Percentiles rank a stretch among this genome's conserved stretches.
Conservation (phyloP, 2,329 filamentous ascomycete genomes). For the Allantophomopsis cytisporea region DNA sequence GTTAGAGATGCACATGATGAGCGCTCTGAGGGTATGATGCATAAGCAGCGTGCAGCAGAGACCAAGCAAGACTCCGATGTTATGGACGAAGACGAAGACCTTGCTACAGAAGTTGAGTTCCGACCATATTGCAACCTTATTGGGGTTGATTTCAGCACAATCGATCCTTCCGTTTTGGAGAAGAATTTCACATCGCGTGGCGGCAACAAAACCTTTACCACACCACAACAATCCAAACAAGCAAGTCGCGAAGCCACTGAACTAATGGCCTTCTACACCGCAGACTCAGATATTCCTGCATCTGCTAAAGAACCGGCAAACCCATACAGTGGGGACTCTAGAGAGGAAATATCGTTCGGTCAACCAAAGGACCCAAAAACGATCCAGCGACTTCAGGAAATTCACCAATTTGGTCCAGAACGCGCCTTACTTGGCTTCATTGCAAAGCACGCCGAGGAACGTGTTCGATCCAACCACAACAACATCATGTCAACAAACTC, state of each 20-base stretch:
- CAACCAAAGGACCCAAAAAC: constrained; percentile 11
- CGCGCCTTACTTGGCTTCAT: constrained; percentile 9
- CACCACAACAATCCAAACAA: constrained; percentile 40
- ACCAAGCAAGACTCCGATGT: constrained; percentile 44
- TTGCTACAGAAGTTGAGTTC: constrained; percentile 26
- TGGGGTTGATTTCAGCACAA: constrained; percentile 26
- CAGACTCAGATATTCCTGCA: constrained; percentile 18
- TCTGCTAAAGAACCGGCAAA: constrained; percentile 17
- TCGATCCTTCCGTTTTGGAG: constrained; percentile 23
- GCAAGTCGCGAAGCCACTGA: constrained; percentile 42
- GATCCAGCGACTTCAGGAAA: constrained; percentile 15
- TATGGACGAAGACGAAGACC: constrained; percentile 26
- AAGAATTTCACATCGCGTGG: constrained; percentile 39
- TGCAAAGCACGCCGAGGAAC: constrained; percentile 6
- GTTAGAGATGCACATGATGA: constrained; percentile 61
- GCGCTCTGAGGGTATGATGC: constrained; percentile 57
- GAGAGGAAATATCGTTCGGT: constrained; percentile 6
- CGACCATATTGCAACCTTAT: constrained; percentile 36
- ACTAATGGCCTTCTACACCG: constrained; percentile 33
- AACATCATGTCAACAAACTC: not conserved
- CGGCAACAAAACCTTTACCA: constrained; percentile 34
- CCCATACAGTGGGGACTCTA: constrained; percentile 2
- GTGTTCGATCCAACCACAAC: constrained; percentile 4
- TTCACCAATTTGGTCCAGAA: constrained; percentile 15
- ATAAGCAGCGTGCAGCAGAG: constrained; percentile 36